phyloP scores from a whole-genome alignment of 2,329 filamentous ascomycete species.

The Bipolaris victoriae region DNA sequence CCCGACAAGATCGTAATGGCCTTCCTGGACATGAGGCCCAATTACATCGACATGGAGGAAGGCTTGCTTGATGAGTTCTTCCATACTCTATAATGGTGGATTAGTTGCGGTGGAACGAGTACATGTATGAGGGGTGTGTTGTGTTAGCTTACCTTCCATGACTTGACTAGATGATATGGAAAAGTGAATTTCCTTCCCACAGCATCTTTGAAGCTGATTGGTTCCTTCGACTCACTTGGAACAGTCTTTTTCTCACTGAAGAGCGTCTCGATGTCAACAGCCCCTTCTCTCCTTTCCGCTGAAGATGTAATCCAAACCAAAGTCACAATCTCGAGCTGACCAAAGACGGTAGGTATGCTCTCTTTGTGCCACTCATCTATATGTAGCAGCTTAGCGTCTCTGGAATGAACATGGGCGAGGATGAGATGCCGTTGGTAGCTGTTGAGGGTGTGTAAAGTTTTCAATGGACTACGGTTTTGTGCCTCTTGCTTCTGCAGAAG shows the following conservation, averaged over 20 bases:
- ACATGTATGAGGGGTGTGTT: slow-evolving; percentile 67
- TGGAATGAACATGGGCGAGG: too few species aligned
- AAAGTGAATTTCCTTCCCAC: slow-evolving; percentile 40
- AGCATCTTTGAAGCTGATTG: slow-evolving; percentile 43
- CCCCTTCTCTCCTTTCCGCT: too few species aligned
- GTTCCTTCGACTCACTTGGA: slow-evolving; percentile 56
- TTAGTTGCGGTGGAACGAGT: slow-evolving; percentile 38
- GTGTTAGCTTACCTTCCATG: slow-evolving; percentile 52
- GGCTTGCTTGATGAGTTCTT: slow-evolving; percentile 57
- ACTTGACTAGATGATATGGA: slow-evolving; percentile 36
- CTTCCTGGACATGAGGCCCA: slow-evolving; percentile 53
- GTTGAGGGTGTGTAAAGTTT: too few species aligned
- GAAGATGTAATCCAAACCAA: too few species aligned
- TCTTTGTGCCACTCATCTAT: too few species aligned
- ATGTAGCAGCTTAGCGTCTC: too few species aligned
- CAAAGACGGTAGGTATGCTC: too few species aligned
- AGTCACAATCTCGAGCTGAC: too few species aligned
- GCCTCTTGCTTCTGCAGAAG: too few species aligned
- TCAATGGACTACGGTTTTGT: too few species aligned
- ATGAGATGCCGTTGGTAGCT: too few species aligned
- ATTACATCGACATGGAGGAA: slow-evolving; percentile 56
- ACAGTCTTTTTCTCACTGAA: slow-evolving; percentile 50
- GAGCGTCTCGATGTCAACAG: too few species aligned
- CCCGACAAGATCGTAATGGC: slow-evolving; percentile 56
- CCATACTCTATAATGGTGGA: slow-evolving; percentile 50